Percentiles rank a stretch among this genome's conserved stretches.
Conservation (phyloP, 257 asterid species). For the Handroanthus guayacan region DNA sequence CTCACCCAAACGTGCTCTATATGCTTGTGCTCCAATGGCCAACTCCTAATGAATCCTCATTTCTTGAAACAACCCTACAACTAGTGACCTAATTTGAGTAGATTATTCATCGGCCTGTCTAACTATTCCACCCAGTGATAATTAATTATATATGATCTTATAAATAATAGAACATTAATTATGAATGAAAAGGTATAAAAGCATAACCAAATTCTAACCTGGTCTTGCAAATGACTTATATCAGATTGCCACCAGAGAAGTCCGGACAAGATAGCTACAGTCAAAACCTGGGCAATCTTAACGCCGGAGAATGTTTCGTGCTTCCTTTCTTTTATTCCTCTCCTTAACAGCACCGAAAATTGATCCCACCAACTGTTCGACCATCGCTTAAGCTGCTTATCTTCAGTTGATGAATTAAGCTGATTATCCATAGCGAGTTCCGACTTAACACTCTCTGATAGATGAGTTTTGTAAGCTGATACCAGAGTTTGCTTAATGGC, state of each 20-base stretch:
- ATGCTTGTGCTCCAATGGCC: not conserved
- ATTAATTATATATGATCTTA: no score
- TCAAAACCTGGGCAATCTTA: slow-evolving; percentile 59
- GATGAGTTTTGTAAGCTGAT: slow-evolving; percentile 49
- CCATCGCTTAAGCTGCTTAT: slow-evolving; percentile 54
- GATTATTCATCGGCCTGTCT: no score
- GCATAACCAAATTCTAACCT: slow-evolving; percentile 58
- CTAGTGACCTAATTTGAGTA: no score
- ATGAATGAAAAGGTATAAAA: not conserved
- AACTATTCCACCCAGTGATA: not conserved
- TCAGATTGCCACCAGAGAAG: slow-evolving; percentile 84
- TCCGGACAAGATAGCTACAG: slow-evolving; percentile 59
- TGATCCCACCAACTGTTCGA: slow-evolving; percentile 77
- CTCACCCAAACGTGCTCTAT: no score
- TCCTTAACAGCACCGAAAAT: slow-evolving; percentile 58
- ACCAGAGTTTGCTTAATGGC: slow-evolving; percentile 55
- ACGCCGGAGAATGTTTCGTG: slow-evolving; percentile 72
- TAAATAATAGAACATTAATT: not conserved
- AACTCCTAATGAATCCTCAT: not conserved
- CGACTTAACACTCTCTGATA: slow-evolving; percentile 44
- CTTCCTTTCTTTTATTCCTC: slow-evolving; percentile 81
- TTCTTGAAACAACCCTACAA: no score
- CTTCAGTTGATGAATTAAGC: not conserved
- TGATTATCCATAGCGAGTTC: slow-evolving; percentile 39
- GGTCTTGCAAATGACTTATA: slow-evolving; percentile 66